phyloP scores from a whole-genome alignment of 2,329 filamentous ascomycete genomes.

The Botryotinia convoluta region DNA sequence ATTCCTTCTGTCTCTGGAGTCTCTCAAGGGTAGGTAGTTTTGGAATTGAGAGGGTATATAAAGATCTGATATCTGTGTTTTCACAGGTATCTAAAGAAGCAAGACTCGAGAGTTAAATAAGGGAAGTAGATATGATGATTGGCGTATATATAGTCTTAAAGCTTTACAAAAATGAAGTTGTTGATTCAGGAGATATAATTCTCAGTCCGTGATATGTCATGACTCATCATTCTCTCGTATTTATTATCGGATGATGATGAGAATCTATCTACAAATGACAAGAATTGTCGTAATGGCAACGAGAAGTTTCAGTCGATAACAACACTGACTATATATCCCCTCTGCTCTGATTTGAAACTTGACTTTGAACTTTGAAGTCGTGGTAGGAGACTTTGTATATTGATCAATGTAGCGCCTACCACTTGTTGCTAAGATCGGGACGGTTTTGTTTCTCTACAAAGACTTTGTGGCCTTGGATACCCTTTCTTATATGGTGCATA shows the following conservation, averaged over 20 bases:
- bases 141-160: too few relatives aligned
- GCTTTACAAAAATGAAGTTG: too few relatives aligned
- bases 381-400: not conserved
- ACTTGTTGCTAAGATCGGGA: not conserved
- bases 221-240: too few relatives aligned
- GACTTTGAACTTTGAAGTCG: not conserved
- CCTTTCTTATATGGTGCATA: not conserved
- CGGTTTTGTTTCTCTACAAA: not conserved
- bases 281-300: too few relatives aligned
- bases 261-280: not conserved
- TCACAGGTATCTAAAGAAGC: too few relatives aligned
- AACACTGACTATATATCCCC: not conserved
- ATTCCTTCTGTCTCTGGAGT: not conserved
- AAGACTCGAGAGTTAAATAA: too few relatives aligned
- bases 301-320: too few relatives aligned
- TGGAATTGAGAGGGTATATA: not conserved
- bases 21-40: not conserved
- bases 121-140: too few relatives aligned
- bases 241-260: too few relatives aligned
- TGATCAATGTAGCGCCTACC: fast-evolving
- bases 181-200: too few relatives aligned
- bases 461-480: not conserved
- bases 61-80: not conserved
- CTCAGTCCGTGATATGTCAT: too few relatives aligned
- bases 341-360: not conserved